phyloP scores from a whole-genome alignment of 164 flowering plant genomes.

The Annona cherimola region DNA sequence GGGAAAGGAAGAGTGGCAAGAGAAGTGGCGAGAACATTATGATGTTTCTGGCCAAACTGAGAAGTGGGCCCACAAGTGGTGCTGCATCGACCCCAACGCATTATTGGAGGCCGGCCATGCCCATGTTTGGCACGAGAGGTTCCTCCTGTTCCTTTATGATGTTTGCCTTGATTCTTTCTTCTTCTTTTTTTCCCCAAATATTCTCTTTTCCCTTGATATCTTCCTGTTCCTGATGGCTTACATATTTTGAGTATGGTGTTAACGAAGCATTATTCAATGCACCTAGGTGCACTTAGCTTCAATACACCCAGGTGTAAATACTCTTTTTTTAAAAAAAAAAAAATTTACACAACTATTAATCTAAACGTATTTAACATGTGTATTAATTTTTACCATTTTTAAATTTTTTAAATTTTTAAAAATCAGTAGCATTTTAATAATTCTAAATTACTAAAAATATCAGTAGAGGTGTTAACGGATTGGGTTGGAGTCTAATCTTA shows the following conservation, averaged over 20 bases:
- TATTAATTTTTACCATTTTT: too few species aligned
- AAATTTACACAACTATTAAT: too few species aligned
- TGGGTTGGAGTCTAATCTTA: too few species aligned
- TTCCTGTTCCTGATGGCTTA: not conserved
- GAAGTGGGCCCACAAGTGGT: slow-evolving; percentile 96
- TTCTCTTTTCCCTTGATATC: not conserved
- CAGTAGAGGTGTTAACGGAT: too few species aligned
- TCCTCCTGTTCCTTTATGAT: slow-evolving; percentile 2
- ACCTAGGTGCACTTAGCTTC: too few species aligned
- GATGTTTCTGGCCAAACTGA: slow-evolving; percentile 76
- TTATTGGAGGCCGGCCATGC: slow-evolving; percentile 89
- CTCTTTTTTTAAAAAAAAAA: too few species aligned
- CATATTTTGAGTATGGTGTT: not conserved
- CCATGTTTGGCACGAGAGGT: slow-evolving; percentile 99
- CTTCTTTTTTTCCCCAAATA: not conserved
- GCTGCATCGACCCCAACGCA: slow-evolving; percentile 80
- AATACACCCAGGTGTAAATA: too few species aligned
- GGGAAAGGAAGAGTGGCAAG: slow-evolving; percentile 69
- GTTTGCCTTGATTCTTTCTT: not conserved
- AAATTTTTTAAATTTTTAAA: too few species aligned
- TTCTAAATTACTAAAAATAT: too few species aligned
- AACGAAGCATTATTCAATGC: too few species aligned
- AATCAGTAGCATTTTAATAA: too few species aligned
- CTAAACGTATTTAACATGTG: too few species aligned
- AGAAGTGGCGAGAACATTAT: slow-evolving; percentile 87